Base-by-base conservation (phyloP, 345 rosid genomes). In the Limnanthes douglasii region DNA sequence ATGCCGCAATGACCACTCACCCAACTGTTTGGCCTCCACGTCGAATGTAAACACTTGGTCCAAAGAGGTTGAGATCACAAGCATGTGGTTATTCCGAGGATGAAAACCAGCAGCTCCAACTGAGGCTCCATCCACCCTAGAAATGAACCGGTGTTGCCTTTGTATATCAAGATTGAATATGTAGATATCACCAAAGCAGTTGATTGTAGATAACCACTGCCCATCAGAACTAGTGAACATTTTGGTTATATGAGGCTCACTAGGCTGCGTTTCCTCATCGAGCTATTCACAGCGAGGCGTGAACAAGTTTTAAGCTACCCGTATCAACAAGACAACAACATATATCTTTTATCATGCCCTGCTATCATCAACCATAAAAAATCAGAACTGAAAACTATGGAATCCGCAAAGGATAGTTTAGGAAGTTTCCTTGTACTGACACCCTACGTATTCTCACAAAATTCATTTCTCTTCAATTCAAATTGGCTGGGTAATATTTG, bases 101-200 rank as follows among this genome's bases (percentile, higher is more conserved):
- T 86, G 70, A 42, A 90, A 84, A 50, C 94, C 95, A 59, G 72
- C 94, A 20, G 98, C 90, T 27, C 95, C 69, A 38, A 90, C 86
- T 48, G 86, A 84, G 43, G 98, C 92, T 37, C 90, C 94, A 45
- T 80, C 78, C 46, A 90, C 56, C 64, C 95, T 79, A 47, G 92
- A 68, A 35, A 79, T 70, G 68, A 84, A 75, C 98, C 98, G 84
- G 34, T 90, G 98, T 52, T 90, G 98, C 69, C 98, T 90, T 43
- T 54, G 78, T 32, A 62, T 72, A 53, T 80, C 82, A 47, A 84
- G 67, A 60, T 80, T 70, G 64, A 74, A 80, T 30, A 84, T 44
- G 49, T 84, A 74, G n/a, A 80, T 51, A 66, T 90, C 95, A 33
- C 95, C 95, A 70, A 80, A 84, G 68, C 95, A 84, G 50, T 80